A percentile compares a stretch with the other conserved stretches of the same genome.
Evolutionary conservation across 495 filamentous ascomycete genomes (phyloP).

Genomic region (Penicillium flavigenum): DNA sequence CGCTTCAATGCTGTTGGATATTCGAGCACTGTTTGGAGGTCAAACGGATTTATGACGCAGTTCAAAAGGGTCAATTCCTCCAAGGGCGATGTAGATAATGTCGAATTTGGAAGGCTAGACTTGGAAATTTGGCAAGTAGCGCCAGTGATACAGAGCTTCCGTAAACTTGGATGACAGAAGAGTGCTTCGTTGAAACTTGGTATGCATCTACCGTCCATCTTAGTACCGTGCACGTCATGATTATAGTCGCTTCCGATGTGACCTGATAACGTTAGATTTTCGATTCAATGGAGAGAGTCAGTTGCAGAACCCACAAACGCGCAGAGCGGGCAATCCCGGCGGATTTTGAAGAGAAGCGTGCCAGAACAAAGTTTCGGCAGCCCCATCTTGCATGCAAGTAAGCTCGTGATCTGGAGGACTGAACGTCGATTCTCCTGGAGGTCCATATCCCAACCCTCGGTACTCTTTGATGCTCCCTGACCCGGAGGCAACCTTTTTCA

Average conservation of each 20-base stretch:
- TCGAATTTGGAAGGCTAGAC: too few relatives aligned
- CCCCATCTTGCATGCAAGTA: background rate
- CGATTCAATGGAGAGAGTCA: too few relatives aligned
- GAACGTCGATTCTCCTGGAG: background rate
- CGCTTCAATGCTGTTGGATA: background rate
- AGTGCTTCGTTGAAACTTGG: background rate
- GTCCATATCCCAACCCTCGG: background rate
- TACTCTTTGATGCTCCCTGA: background rate
- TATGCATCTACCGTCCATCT: background rate
- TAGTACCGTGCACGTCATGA: background rate
- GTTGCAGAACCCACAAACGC: slow-evolving; percentile 2
- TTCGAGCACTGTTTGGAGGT: background rate
- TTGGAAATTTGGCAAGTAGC: background rate
- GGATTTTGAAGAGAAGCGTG: background rate
- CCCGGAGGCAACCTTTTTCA: too few relatives aligned
- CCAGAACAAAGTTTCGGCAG: background rate
- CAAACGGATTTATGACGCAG: background rate
- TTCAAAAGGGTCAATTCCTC: slow-evolving; percentile 8
- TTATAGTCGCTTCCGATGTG: slow-evolving; percentile 4
- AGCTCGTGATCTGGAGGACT: background rate
- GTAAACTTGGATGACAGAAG: slow-evolving; percentile 2
- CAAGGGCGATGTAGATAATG: background rate
- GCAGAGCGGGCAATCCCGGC: background rate
- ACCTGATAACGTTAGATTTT: background rate
- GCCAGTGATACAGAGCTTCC: slow-evolving; percentile 2